Evolutionary conservation across 2,329 filamentous ascomycete genomes (phyloP), one percentile per base, ranked within the genome.

Genomic region (Exophiala spinifera): DNA sequence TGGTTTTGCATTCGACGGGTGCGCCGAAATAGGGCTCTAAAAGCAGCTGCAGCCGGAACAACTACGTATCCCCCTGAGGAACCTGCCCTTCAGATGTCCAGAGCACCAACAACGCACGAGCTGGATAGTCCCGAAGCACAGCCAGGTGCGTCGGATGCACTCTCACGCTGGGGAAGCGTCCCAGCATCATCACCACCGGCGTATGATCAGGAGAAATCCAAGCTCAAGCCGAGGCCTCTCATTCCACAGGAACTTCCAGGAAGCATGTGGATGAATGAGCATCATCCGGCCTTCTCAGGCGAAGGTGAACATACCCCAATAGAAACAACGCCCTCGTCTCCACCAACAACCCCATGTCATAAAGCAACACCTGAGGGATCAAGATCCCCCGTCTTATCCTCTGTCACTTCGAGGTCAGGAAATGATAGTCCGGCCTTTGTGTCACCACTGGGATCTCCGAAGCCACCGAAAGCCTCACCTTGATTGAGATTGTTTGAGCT

Each of bases 301-400:
- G 45, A 23, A 15, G 43, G 25, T 19, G 45, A 23, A 15, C 43
- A 48, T 23, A 47, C 51, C n/a, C 43, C 54, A 39, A 52, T 51
- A 14, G 61, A 61, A 23, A 13, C 28, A 59, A 64, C 17, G 56
- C 60, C 46, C 56, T 61, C 6, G 60, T 70, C 51, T 59, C 60
- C n/a, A 52, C 63, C n/a, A 60, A 69, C 14, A 64, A 74, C 15
- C 67, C 61, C 59, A 11, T 15, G 36, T 1, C 49, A 51, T 28
- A 55, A 17, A 11, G 36, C 33, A 42, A 51, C 19, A 6, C 34
- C 39, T 17, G 43, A 31, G 17, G 54, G 53, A 33, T 55, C 31
- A 17, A 59, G 51, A 31, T 61, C 55, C 20, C 58, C 60, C 4
- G 51, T 59, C n/a, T 33, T 59, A 31, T 59, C 58, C 28, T 40